phyloP scores from a whole-genome alignment of 108 stramenopile species.

The Aureococcus anophagefferens region DNA sequence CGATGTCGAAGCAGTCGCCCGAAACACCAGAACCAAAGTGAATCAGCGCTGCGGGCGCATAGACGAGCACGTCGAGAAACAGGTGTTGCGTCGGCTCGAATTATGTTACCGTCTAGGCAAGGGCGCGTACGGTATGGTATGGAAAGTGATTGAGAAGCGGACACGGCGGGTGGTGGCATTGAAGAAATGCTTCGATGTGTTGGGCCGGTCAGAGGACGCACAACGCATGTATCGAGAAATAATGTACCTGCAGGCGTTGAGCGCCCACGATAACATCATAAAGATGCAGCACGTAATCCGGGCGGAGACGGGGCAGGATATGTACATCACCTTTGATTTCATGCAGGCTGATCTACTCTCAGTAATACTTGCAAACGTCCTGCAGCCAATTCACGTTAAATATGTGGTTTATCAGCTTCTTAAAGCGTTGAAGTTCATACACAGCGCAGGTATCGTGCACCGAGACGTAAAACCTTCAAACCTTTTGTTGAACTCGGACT shows the following conservation, averaged over 20 bases:
- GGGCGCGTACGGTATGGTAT: constrained; percentile 3
- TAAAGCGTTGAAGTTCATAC: constrained; percentile 62
- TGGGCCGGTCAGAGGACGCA: background rate
- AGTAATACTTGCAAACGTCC: constrained; percentile 62
- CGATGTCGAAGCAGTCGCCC: too few relatives aligned
- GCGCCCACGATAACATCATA: constrained; percentile 71
- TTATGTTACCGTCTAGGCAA: constrained; percentile 3
- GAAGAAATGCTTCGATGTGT: constrained; percentile 6
- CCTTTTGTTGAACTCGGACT: constrained; percentile 38
- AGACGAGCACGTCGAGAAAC: constrained; percentile 1
- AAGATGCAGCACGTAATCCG: constrained; percentile 58
- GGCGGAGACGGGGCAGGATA: constrained; percentile 68
- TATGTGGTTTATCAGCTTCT: constrained; percentile 69
- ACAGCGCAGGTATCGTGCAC: constrained; percentile 22
- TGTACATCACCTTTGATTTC: constrained; percentile 73
- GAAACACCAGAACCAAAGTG: too few relatives aligned
- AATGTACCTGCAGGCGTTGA: constrained; percentile 57
- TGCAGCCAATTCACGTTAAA: constrained; percentile 62
- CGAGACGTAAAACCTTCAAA: constrained; percentile 49
- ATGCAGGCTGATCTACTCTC: constrained; percentile 70
- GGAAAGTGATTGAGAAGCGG: constrained; percentile 14
- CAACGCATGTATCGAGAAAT: constrained; percentile 54
- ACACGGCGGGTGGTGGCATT: constrained; percentile 3
- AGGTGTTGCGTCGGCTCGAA: constrained; percentile 3
- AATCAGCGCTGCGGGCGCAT: too few relatives aligned